Conservation (phyloP, 192 early-diverging fungal genomes). For the Spinellus fusiger region DNA sequence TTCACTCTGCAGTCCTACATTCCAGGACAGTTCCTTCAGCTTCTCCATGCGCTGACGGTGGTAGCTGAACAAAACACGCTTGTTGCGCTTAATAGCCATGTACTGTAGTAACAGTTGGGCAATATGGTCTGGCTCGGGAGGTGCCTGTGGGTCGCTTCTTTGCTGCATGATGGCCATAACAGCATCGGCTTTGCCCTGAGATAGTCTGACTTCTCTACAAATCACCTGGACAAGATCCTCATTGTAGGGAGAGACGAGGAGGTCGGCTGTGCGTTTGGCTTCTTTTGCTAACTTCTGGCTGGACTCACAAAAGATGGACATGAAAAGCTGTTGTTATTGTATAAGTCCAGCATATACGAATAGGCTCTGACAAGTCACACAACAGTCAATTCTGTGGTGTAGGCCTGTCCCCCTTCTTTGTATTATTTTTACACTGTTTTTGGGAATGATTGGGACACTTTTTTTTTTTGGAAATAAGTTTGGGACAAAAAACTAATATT, state of each 20-base stretch:
- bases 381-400: no score
- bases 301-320: constrained; percentile 70
- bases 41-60: constrained; percentile 65
- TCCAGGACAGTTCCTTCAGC: constrained; percentile 65
- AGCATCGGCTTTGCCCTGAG: constrained; percentile 40
- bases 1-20: constrained; percentile 18
- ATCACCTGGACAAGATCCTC: constrained; percentile 75
- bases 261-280: constrained; percentile 67
- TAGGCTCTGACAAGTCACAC: no score
- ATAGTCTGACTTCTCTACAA: constrained; percentile 67
- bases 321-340: not conserved
- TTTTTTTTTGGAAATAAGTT: no score
- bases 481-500: no score
- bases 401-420: no score
- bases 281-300: constrained; percentile 74
- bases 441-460: no score
- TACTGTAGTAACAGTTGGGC: constrained; percentile 49
- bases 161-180: constrained; percentile 21
- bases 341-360: not conserved
- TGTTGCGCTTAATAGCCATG: constrained; percentile 66
- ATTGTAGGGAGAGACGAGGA: constrained; percentile 69
- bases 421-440: no score
- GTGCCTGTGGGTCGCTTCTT: not conserved
- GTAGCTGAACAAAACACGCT: constrained; percentile 86
- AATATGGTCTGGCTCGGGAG: constrained; percentile 17